Evolutionary conservation across 2,329 filamentous ascomycete genomes (phyloP), one percentile per base, ranked within the genome.

Genomic region (Fusarium goolgardi): DNA sequence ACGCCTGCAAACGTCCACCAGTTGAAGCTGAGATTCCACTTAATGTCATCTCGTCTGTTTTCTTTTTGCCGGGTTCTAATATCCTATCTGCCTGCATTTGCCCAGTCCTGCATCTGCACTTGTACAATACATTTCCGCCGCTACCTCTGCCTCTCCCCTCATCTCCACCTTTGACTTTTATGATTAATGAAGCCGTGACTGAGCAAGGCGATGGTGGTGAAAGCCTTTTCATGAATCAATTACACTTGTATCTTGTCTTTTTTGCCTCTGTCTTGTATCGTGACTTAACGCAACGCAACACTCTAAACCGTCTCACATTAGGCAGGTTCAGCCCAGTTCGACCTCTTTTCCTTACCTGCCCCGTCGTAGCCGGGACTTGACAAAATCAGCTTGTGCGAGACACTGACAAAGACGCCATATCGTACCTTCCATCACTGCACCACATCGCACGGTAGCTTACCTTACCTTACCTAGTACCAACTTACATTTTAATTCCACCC

Each of bases 351-450:
- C 40, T 54, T 35, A 27, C 21, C 11, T 31, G n/a, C 47, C 21
- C 11, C 29, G n/a, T 35, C 52, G 25, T 41, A 54, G 40, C 27
- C 46, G 29, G 40, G 43, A 49, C n/a, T 25, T 43, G n/a, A 47
- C 44, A 45, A 45, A 45, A 50, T 35, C 57, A 50, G 59, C 55
- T 62, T 34, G 37, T 62, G 65, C 52, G 55, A 68, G 49, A 64
- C 35, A 62, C 71, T 52, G 58, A 70, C 69, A 72, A 72, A 72
- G 70, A 55, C 49, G 40, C 54, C 49, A 45, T 64, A 51, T 47
- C 57, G 61, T 46, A 37, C 61, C 41, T 59, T 64, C 51, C 31
- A 46, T 34, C 21, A 46, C 51, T 20, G 45, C 25, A 39, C 56
- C 31, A 45, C 39, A 57, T 40, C 39, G 35, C 25, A 32, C 41